Evolutionary conservation across 129 eudicot genomes (phyloP).

Genomic region (Tanacetum coccineum): DNA sequence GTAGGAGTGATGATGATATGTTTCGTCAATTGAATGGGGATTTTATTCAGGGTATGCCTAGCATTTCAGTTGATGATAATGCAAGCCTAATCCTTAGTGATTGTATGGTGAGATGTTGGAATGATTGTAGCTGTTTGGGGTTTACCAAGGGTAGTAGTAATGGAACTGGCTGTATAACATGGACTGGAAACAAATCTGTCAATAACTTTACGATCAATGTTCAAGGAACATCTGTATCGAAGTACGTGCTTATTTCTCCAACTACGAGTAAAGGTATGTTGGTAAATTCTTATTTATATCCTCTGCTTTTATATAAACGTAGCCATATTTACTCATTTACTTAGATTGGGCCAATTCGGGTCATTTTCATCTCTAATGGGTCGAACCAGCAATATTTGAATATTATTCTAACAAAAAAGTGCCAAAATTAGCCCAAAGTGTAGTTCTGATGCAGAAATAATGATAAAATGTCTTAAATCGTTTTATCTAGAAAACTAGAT

Average conservation of each 20-base stretch:
- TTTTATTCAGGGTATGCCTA: background rate
- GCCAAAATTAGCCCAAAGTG: too few species aligned
- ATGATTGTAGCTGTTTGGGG: slow-evolving; percentile 46
- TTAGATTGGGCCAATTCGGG: too few species aligned
- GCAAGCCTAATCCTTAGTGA: slow-evolving; percentile 38
- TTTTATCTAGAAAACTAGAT: too few species aligned
- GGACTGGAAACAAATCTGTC: slow-evolving; percentile 16
- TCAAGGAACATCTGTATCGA: slow-evolving; percentile 11
- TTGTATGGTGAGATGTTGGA: slow-evolving; percentile 50
- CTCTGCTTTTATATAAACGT: too few species aligned
- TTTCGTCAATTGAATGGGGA: slow-evolving; percentile 8
- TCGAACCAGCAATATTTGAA: too few species aligned
- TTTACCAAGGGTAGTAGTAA: slow-evolving; percentile 15
- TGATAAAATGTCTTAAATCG: too few species aligned
- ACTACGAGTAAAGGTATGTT: slow-evolving; percentile 3
- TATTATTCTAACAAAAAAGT: too few species aligned
- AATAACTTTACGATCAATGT: slow-evolving; percentile 7
- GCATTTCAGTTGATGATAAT: slow-evolving; percentile 2
- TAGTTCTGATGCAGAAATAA: too few species aligned
- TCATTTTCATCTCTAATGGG: too few species aligned
- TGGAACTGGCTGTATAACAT: slow-evolving; percentile 26
- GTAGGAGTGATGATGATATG: slow-evolving; percentile 17
- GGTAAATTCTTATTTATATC: background rate
- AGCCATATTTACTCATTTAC: too few species aligned
- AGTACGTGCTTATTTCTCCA: slow-evolving; percentile 34